Conservation (phyloP, 2,329 filamentous ascomycete genomes). For the Trichophyton equinum region DNA sequence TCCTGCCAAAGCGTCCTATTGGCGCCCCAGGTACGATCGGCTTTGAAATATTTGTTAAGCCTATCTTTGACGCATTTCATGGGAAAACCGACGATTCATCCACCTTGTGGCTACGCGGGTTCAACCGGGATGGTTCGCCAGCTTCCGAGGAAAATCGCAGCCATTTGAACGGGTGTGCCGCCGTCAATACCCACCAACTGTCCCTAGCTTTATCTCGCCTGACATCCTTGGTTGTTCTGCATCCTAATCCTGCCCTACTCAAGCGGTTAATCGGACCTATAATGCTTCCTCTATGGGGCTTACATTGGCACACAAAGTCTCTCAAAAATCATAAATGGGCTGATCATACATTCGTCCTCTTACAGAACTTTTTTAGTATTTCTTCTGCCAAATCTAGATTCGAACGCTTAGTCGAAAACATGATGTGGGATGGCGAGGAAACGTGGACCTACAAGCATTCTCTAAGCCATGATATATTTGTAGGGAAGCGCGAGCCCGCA, state of each 20-base stretch:
- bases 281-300: conserved; percentile 31
- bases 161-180: conserved; percentile 7
- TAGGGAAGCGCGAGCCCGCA: conserved; percentile 18
- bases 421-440: conserved; percentile 31
- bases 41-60: conserved; percentile 31
- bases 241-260: conserved; percentile 33
- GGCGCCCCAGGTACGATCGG: conserved; percentile 31
- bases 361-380: conserved; percentile 32
- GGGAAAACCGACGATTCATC: conserved; percentile 20
- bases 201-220: conserved; percentile 25
- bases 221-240: conserved; percentile 26
- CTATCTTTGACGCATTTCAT: conserved; percentile 28
- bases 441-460: conserved; percentile 26
- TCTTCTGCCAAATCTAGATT: conserved; percentile 26
- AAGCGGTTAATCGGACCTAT: conserved; percentile 30
- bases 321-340: conserved; percentile 18
- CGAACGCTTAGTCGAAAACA: conserved; percentile 28
- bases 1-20: conserved; percentile 29
- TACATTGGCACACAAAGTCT: conserved; percentile 27
- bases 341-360: conserved; percentile 21
- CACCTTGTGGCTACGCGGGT: conserved; percentile 20
- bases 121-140: conserved; percentile 13
- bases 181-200: conserved; percentile 22
- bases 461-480: conserved; percentile 16
- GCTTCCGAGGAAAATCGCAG: background rate